Evolutionary conservation across 495 filamentous ascomycete genomes (phyloP), one percentile per base, ranked within the genome.

Genomic region (Penicillium bovifimosum): DNA sequence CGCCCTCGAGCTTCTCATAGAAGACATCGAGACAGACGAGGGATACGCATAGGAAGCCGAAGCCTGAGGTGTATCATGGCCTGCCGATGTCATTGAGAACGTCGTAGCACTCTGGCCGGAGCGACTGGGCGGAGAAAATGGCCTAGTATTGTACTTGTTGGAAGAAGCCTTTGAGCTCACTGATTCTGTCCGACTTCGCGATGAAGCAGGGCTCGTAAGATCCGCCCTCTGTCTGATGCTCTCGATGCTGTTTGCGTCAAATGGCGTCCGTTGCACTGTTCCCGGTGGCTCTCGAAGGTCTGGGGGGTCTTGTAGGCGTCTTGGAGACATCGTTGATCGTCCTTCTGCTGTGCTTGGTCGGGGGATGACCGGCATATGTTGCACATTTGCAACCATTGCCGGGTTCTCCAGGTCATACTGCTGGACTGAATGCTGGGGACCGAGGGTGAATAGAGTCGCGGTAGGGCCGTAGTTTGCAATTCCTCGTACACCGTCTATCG

Each of bases 371-470:
- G 90, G 88, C 36, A 81, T 77, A 67, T 96, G 90, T 54, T 95
- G 90, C 20, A 91, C 84, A 64, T 88, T 91, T 32, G 84, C 83
- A 8, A 92, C 85, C 74, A 96, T 78, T 52, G 79, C 76, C 16
- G 90, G 86, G 20, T 84, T 86, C 51, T 92, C 95, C 36, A 96
- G 72, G 63, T 96, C 90, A 67, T 93, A 97, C 66, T 98, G 93
- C 61, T 96, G 95, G 26, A 95, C 85, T 17, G 87, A 91, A 63
- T 91, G 80, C 55, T 91, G 88, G 16, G 87, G 85, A 6, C 90
- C 88, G 16, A 97, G 72, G 2, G 92, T 97, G 72, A 98, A 98
- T 11, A 98, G 76, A n/a, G 85, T 86, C 10, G 91, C 92, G 1
- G 84, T 87, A 1, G 91, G 87, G 0, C 93, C 93, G 68, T 92